phyloP scores from a whole-genome alignment of 1,284 basidiomycete species.

The Mycena citricolor region DNA sequence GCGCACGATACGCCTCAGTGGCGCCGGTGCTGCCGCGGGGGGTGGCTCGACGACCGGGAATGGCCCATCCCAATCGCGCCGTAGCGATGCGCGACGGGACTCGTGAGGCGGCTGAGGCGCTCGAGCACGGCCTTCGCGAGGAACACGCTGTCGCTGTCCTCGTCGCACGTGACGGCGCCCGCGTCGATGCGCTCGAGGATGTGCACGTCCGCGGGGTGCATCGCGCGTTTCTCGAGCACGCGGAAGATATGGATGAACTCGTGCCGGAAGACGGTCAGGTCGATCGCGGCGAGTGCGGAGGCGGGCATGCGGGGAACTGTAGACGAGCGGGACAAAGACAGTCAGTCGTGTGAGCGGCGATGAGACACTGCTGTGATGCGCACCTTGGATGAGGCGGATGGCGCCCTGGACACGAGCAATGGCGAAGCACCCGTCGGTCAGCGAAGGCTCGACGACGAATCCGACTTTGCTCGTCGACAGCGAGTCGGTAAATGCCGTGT shows the following conservation, averaged over 20 bases:
- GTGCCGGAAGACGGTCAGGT: slow-evolving; percentile 18
- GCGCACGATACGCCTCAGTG: too few species aligned
- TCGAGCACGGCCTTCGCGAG: slow-evolving; percentile 19
- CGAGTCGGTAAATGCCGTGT: too few species aligned
- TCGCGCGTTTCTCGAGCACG: slow-evolving; percentile 16
- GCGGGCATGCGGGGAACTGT: slow-evolving; percentile 18
- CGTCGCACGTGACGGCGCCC: slow-evolving; percentile 14
- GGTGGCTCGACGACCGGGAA: too few species aligned
- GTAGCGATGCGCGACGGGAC: too few species aligned
- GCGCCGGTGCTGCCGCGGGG: too few species aligned
- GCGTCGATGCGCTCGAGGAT: slow-evolving; percentile 20
- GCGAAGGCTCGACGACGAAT: too few species aligned
- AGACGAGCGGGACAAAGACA: slow-evolving; percentile 4
- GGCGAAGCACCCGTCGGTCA: slow-evolving; percentile 16
- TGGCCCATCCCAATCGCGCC: too few species aligned
- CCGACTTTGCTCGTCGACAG: too few species aligned
- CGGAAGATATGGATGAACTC: slow-evolving; percentile 24
- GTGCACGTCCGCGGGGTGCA: slow-evolving; percentile 21
- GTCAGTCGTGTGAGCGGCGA: not conserved
- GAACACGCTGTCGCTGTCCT: slow-evolving; percentile 19
- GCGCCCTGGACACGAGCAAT: slow-evolving; percentile 18
- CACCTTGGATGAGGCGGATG: slow-evolving; percentile 20
- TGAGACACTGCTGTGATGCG: not conserved
- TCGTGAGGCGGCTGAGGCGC: slow-evolving; percentile 18
- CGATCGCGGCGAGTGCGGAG: slow-evolving; percentile 20